Evolutionary conservation across 2,329 filamentous ascomycete species (phyloP).

Genomic region (Fusarium sp.): DNA sequence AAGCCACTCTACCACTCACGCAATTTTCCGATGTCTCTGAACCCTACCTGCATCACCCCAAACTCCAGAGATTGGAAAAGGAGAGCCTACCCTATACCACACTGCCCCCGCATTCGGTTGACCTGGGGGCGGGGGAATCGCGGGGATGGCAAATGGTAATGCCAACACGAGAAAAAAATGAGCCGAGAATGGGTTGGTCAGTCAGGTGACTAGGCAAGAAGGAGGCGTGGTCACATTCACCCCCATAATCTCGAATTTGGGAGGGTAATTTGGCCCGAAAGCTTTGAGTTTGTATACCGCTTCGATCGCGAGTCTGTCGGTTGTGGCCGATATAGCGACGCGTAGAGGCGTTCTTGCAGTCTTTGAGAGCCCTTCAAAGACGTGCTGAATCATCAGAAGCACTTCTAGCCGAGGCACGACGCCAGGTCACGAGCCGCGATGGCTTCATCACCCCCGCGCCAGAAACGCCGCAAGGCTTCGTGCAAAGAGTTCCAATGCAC

Average conservation of each 20-base stretch:
- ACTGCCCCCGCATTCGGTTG: constrained; percentile 25
- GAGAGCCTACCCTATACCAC: constrained; percentile 12
- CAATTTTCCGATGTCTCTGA: background rate
- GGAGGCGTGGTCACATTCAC: constrained; percentile 22
- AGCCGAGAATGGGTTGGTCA: constrained; percentile 29
- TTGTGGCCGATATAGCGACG: background rate
- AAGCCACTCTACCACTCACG: background rate
- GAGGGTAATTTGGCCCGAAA: background rate
- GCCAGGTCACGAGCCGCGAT: constrained; percentile 33
- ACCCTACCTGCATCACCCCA: background rate
- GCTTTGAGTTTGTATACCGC: constrained; percentile 14
- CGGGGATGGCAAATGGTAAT: constrained; percentile 22
- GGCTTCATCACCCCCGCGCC: constrained; percentile 44
- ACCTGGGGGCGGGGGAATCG: constrained; percentile 29
- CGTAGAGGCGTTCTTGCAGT: background rate
- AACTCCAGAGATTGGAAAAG: background rate
- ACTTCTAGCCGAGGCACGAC: constrained; percentile 16
- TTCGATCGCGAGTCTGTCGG: background rate
- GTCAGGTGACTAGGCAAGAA: constrained; percentile 34
- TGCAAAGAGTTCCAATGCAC: constrained; percentile 47
- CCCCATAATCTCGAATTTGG: constrained; percentile 37
- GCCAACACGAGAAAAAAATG: constrained; percentile 1
- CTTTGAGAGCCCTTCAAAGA: background rate
- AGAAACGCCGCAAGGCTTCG: constrained; percentile 46
- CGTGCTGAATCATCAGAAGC: background rate